Evolutionary conservation across 495 filamentous ascomycete genomes (phyloP).

Genomic region (Lophium mytilinum): DNA sequence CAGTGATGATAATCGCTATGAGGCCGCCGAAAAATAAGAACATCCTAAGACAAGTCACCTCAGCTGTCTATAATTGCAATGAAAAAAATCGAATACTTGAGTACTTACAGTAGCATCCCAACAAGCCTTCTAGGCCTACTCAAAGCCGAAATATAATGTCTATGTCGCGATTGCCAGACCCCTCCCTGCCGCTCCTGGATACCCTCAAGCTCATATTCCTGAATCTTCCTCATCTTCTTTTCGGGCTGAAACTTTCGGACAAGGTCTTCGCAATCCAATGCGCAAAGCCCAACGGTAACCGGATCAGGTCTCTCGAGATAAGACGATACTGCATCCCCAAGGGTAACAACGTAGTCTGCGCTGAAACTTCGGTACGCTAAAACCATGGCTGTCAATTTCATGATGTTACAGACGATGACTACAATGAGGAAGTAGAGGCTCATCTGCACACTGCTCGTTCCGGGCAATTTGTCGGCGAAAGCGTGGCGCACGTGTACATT

Average conservation of each 20-base stretch:
- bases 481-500: not conserved
- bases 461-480: not conserved
- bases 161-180: not conserved
- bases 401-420: not conserved
- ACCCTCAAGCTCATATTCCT: not conserved
- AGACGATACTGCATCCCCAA: not conserved
- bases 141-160: not conserved
- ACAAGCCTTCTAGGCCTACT: not conserved
- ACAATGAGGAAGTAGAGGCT: not conserved
- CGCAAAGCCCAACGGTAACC: not conserved
- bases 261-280: not conserved
- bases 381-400: not conserved
- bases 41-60: no score
- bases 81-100: not conserved
- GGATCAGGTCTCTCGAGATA: not conserved
- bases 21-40: not conserved
- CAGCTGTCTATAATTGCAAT: not conserved
- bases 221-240: not conserved
- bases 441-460: not conserved
- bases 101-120: not conserved
- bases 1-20: not conserved
- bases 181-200: not conserved
- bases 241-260: not conserved
- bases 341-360: not conserved
- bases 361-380: not conserved